Conservation (phyloP, 78 protist species). For the Bodo saltans region DNA sequence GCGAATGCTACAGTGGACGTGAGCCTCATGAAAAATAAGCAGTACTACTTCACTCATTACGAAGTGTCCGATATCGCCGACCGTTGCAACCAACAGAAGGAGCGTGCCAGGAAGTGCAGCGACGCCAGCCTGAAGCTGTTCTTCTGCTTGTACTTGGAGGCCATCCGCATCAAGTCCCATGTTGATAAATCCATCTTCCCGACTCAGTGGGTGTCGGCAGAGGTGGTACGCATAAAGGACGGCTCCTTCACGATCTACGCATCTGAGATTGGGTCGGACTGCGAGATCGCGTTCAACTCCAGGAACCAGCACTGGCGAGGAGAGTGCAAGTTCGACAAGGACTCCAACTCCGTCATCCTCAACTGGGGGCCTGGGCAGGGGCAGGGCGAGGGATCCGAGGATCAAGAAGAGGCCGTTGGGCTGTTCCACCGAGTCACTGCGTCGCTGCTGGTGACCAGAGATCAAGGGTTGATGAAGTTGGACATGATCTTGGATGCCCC, state of each 20-base stretch:
- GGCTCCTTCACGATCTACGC: not conserved
- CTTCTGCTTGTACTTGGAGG: constrained; percentile 20
- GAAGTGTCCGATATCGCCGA: constrained; percentile 12
- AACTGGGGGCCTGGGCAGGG: too few species aligned
- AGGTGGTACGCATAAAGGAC: too few species aligned
- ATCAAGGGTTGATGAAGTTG: too few species aligned
- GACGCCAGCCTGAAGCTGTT: not conserved
- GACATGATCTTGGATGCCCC: too few species aligned
- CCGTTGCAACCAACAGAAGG: constrained; percentile 19
- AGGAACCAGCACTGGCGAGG: too few species aligned
- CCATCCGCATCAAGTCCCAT: too few species aligned
- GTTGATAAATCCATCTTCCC: too few species aligned
- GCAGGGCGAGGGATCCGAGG: constrained; percentile 15
- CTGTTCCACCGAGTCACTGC: not conserved
- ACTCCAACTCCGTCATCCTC: too few species aligned
- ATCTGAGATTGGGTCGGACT: not conserved
- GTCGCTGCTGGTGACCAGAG: too few species aligned
- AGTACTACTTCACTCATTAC: not conserved
- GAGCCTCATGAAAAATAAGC: not conserved
- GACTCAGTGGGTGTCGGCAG: too few species aligned
- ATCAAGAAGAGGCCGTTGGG: constrained; percentile 4
- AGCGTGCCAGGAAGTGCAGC: not conserved
- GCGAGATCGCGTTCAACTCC: too few species aligned
- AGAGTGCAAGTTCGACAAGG: too few species aligned
- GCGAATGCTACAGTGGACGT: not conserved